Conservation (phyloP, 2,329 filamentous ascomycete species). For the Cladosporium austrohemisphaericum region DNA sequence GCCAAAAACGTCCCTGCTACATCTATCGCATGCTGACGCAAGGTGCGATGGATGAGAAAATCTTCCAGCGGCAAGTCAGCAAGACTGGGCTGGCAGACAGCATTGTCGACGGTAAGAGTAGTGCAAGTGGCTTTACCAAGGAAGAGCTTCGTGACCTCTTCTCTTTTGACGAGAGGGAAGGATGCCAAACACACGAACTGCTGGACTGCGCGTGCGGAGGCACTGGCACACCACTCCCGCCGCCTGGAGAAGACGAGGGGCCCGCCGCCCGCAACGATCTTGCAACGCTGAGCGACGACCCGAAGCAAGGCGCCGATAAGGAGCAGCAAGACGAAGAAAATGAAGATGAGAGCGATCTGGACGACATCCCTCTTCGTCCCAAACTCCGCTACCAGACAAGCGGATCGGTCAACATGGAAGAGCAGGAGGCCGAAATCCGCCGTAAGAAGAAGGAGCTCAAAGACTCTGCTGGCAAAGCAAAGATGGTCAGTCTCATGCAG, state of each 20-base stretch:
- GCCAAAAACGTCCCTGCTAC: conserved; percentile 63
- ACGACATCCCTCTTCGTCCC: conserved; percentile 10
- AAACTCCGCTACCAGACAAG: conserved; percentile 14
- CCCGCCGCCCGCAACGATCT: conserved; percentile 25
- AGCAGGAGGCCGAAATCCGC: conserved; percentile 39
- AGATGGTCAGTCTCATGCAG: conserved; percentile 52
- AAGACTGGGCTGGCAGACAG: conserved; percentile 68
- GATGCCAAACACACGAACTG: conserved; percentile 66
- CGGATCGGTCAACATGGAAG: conserved; percentile 43
- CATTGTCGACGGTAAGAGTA: conserved; percentile 64
- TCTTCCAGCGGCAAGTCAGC: conserved; percentile 68
- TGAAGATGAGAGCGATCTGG: conserved; percentile 28
- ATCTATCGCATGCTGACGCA: conserved; percentile 68
- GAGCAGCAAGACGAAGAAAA: conserved; percentile 22
- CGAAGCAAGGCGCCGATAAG: conserved; percentile 23
- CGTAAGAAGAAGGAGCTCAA: conserved; percentile 30
- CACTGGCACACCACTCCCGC: conserved; percentile 38
- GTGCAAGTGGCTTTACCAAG: conserved; percentile 58
- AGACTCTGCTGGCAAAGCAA: conserved; percentile 34
- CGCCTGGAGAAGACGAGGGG: conserved; percentile 26
- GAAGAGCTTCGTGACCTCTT: conserved; percentile 67
- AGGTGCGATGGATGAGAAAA: conserved; percentile 69
- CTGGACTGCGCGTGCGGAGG: conserved; percentile 62
- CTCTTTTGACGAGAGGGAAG: conserved; percentile 56
- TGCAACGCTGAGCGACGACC: conserved; percentile 18